phyloP scores from a whole-genome alignment of 768 basidiomycete species.

The Ephemerocybe angulata region DNA sequence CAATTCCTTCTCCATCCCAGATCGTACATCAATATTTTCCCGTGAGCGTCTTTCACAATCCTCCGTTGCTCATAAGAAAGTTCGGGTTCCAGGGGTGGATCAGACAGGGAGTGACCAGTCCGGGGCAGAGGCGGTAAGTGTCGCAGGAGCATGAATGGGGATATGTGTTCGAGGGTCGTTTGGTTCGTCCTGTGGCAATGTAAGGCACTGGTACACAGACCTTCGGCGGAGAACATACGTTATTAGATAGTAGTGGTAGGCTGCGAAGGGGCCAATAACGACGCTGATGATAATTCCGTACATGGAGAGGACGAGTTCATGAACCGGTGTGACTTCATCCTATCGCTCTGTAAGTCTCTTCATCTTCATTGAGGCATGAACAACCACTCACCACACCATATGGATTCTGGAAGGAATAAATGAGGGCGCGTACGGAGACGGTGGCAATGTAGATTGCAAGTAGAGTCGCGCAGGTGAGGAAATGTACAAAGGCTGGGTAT shows the following conservation, averaged over 20 bases:
- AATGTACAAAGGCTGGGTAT: constrained; percentile 81
- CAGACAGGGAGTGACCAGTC: constrained; percentile 49
- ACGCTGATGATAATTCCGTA: constrained; percentile 56
- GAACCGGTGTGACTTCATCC: constrained; percentile 65
- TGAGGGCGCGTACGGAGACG: constrained; percentile 51
- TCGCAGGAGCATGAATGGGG: constrained; percentile 71
- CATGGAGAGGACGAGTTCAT: constrained; percentile 64
- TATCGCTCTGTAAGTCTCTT: constrained; percentile 21
- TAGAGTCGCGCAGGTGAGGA: constrained; percentile 59
- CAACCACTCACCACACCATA: constrained; percentile 50
- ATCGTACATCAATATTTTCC: constrained; percentile 61
- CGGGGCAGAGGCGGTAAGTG: constrained; percentile 62
- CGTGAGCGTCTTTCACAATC: constrained; percentile 62
- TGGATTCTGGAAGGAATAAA: constrained; percentile 65
- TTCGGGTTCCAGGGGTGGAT: constrained; percentile 71
- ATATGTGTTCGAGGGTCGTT: constrained; percentile 76
- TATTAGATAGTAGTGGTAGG: constrained; percentile 75
- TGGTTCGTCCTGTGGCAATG: constrained; percentile 62
- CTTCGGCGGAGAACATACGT: constrained; percentile 16
- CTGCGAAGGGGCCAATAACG: constrained; percentile 70
- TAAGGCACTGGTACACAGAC: neutral
- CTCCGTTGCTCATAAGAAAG: constrained; percentile 61
- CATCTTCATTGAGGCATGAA: neutral
- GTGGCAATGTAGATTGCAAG: constrained; percentile 59
- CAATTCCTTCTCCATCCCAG: constrained; percentile 72